Base-by-base conservation (phyloP, 2,329 filamentous ascomycete species). In the Colletotrichum godetiae region DNA sequence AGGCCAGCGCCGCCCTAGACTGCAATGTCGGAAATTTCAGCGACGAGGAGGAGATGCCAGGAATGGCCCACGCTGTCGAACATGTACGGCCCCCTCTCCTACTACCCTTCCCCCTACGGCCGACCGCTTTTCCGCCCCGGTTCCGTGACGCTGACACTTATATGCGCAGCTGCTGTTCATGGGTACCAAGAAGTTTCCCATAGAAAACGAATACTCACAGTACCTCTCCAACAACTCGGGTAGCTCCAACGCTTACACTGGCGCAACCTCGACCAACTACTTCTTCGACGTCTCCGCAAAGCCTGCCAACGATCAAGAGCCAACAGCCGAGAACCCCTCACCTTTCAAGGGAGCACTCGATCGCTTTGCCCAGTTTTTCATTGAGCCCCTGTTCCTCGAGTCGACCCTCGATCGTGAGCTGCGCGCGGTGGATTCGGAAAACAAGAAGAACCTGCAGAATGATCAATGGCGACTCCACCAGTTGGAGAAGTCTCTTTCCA, bases 161-260 rank as follows among this genome's bases (percentile, higher is more conserved):
- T 15, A 61, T 58, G 46, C 62, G 70, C 53, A 92, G 88, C 86
- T 98, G 76, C 86, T 99, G 29, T 99, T 99, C 86, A 98, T 99
- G 97, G 97, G 97, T 62, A 99, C 97, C 8, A 93, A 98, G 83
- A 99, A 98, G 90, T 99, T 97, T 80, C 97, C 97, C 0, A 90
- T 92, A 81, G 96, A 98, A 84, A 98, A 99, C 82, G 96, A 94
- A 76, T 99, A 99, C 86, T 95, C 94, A 79, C 93, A 96, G 81
- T 99, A 97, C 82, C 90, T 99, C 67, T 94, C 95, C 64, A 89
- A 94, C 73, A 93, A 98, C 82, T 97, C 95, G 11, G 97, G 97
- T 68, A 92, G 93, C 80, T 98, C 95, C 33, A 99, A 99, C 82
- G 97, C 97, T 68, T 98, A 97, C 82, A 99, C 97, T 1, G 95